phyloP scores from a whole-genome alignment of 768 basidiomycete genomes.

The Phanerochaete sordida region DNA sequence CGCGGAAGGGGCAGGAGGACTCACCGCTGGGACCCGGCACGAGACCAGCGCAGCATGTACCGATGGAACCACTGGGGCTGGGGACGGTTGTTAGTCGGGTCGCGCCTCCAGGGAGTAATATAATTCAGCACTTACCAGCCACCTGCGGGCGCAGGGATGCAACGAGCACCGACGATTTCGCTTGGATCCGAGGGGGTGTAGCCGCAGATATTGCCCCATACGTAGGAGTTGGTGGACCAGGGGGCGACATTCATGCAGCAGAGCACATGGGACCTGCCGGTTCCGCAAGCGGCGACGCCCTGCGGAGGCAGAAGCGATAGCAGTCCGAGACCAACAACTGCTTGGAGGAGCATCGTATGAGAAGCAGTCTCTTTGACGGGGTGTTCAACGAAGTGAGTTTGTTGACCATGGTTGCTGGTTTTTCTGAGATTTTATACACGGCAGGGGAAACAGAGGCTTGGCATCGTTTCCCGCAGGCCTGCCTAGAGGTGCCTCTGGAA shows the following conservation, averaged over 20 bases:
- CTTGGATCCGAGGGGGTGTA: slow-evolving; percentile 8
- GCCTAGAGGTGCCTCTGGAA: too few species aligned
- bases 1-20: not conserved
- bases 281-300: not conserved
- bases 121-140: not conserved
- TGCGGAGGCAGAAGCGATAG: too few species aligned
- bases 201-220: slow-evolving; percentile 13
- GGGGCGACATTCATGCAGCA: not conserved
- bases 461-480: too few species aligned
- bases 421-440: too few species aligned
- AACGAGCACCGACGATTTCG: slow-evolving; percentile 7
- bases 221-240: slow-evolving; percentile 3
- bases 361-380: too few species aligned
- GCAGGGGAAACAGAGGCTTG: too few species aligned
- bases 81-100: not conserved
- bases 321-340: too few species aligned
- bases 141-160: not conserved
- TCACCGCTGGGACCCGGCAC: not conserved
- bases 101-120: too few species aligned
- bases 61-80: slow-evolving; percentile 1
- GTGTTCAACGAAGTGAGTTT: too few species aligned
- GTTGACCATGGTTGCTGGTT: too few species aligned
- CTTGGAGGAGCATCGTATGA: too few species aligned
- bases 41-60: slow-evolving; percentile 1
- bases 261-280: not conserved